Evolutionary conservation across 805 yeast genomes (phyloP), one percentile per base, ranked within the genome.

Genomic region (Candida pini): DNA sequence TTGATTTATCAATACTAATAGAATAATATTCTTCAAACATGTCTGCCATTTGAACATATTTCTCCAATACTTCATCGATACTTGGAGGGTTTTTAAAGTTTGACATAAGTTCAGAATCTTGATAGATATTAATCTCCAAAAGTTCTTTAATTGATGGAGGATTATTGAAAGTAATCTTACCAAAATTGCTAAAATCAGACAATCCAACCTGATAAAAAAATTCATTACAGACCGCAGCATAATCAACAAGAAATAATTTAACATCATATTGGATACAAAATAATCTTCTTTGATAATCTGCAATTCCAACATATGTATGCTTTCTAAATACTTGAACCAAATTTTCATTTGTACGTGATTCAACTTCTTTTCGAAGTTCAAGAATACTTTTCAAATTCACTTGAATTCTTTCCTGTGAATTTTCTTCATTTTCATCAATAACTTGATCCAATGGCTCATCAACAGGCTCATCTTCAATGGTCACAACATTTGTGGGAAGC

Each of bases 261-360:
- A 88, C 81, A 47, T 81, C 96, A 51, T 78, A 73, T 54, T 92
- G 98, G 28, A 90, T 66, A n/a, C 95, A 82, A 10, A 83, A 79
- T 15, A 90, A 62, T 28, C 97, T 63, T 41, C 76, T 71, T 9
- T 59, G 51, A 9, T 71, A 71, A 53, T 90, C 97, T 2, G 85
- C 89, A 3, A 90, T 60, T 0, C 98, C 98, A 7, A 92, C 81
- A 51, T 71, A 85, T 0, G 81, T 74, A 32, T 81, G 73, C 35
- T 82, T 75, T 7, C 81, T 69, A 56, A 90, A 77, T 2, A 86
- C 58, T 28, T 75, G 70, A 0, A 95, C 80, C 17, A 90, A 58
- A 5, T 69, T 68, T n/a, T 61, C 53, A 51, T 79, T 70, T 0
- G 72, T 60, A 0, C 55, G 41, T 0, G 47, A 44, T 28, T 76